phyloP scores from a whole-genome alignment of 768 basidiomycete genomes.

The Mycena indigotica region DNA sequence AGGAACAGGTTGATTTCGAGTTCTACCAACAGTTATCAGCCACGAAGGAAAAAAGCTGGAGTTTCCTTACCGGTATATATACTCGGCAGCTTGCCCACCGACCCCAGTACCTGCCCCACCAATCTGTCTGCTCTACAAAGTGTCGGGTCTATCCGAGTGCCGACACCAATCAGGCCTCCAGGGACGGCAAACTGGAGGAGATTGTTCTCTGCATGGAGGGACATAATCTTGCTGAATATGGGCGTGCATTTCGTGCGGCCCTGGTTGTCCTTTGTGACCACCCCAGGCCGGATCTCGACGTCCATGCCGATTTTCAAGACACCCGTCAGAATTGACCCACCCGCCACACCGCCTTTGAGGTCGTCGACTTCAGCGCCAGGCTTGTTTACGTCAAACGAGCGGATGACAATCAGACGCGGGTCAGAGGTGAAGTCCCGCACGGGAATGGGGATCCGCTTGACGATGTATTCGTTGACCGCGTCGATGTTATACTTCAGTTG shows the following conservation, averaged over 20 bases:
- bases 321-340: slow-evolving; percentile 93
- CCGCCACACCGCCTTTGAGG: slow-evolving; percentile 96
- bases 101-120: slow-evolving; percentile 94
- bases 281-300: slow-evolving; percentile 95
- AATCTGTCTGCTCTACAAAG: slow-evolving; percentile 95
- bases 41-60: slow-evolving; percentile 1
- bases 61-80: slow-evolving; percentile 76
- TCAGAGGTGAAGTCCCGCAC: slow-evolving; percentile 89
- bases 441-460: slow-evolving; percentile 94
- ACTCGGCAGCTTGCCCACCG: slow-evolving; percentile 90
- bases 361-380: slow-evolving; percentile 97
- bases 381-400: slow-evolving; percentile 99
- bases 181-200: slow-evolving; percentile 94
- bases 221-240: slow-evolving; percentile 88
- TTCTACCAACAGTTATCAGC: no score
- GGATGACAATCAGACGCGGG: slow-evolving; percentile 95
- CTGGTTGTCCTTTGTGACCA: slow-evolving; percentile 91
- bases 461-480: slow-evolving; percentile 98
- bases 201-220: slow-evolving; percentile 94
- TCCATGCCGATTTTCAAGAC: slow-evolving; percentile 88
- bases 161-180: slow-evolving; percentile 97
- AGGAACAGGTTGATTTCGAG: slow-evolving; percentile 93
- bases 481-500: slow-evolving; percentile 99
- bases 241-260: slow-evolving; percentile 92
- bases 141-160: slow-evolving; percentile 94